phyloP scores from a whole-genome alignment of 768 basidiomycete species.

The Mycena polygramma region DNA sequence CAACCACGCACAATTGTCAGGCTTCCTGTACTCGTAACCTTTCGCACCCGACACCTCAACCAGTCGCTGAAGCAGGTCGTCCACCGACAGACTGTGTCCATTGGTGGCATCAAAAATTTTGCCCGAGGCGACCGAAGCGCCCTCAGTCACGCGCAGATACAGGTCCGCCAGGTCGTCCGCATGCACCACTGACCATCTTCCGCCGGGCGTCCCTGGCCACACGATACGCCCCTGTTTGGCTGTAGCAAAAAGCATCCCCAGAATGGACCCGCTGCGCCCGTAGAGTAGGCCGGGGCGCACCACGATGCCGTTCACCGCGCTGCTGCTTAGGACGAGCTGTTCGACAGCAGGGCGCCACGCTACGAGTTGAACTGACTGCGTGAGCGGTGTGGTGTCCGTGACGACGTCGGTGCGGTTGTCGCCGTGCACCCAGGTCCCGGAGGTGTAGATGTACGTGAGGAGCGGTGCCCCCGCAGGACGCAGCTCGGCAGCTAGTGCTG shows the following conservation, averaged over 20 bases:
- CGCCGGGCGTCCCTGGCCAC: slow-evolving; percentile 32
- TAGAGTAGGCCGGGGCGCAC: slow-evolving; percentile 59
- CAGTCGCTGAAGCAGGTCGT: slow-evolving; percentile 55
- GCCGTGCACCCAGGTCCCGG: slow-evolving; percentile 60
- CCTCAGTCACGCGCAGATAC: slow-evolving; percentile 56
- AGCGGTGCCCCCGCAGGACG: slow-evolving; percentile 51
- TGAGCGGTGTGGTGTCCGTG: slow-evolving; percentile 48
- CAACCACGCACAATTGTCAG: slow-evolving; percentile 50
- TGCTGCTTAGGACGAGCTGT: slow-evolving; percentile 45
- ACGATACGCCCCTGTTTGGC: slow-evolving; percentile 44
- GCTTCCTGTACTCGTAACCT: slow-evolving; percentile 49
- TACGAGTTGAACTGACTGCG: slow-evolving; percentile 37
- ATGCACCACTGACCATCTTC: slow-evolving; percentile 51
- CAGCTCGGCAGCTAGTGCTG: slow-evolving; percentile 9
- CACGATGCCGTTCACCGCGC: slow-evolving; percentile 57
- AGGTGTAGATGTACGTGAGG: slow-evolving; percentile 61
- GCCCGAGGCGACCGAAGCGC: slow-evolving; percentile 51
- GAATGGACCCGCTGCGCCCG: slow-evolving; percentile 56
- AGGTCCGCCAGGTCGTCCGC: slow-evolving; percentile 61
- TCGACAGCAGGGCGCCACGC: slow-evolving; percentile 52
- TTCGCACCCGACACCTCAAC: slow-evolving; percentile 53
- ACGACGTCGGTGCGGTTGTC: slow-evolving; percentile 49
- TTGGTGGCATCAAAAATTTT: slow-evolving; percentile 58
- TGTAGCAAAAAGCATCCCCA: slow-evolving; percentile 48
- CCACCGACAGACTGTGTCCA: slow-evolving; percentile 53